Evolutionary conservation across 768 basidiomycete genomes (phyloP), one percentile per base, ranked within the genome.

Genomic region (Pisolithus microcarpus): DNA sequence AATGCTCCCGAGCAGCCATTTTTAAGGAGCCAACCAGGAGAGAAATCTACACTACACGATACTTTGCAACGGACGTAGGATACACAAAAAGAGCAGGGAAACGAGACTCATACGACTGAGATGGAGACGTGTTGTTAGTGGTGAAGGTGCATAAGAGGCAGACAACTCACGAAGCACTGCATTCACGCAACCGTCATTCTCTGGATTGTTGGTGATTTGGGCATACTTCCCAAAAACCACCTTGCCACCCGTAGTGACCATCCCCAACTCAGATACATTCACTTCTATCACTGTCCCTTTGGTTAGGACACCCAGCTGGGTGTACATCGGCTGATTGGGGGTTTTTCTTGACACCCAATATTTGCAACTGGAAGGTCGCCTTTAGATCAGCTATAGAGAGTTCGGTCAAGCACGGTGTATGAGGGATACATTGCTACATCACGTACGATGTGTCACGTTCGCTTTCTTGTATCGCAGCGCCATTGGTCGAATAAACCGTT

Each of bases 261-360:
- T 85, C 49, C 95, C 95, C 55, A 98, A 74, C 68, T 98, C 95
- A 38, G 93, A 95, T n/a, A 96, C 92, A 61, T 99, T 98, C 60
- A 98, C 95, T 66, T 99, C 96, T 50, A 99, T 86, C 57, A 99
- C 85, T 1, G 96, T 99, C 45, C 96, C 96, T 69, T 98, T 98
- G 4, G 96, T 98, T 72, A 99, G 79, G 36, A 99, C 96, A 46
- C 95, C 95, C 38, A 94, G 81, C 62, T 92, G 90, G 0, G 92
- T 93, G 64, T 93, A 94, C 88, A 94, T 94, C 0, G 96, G 95
- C n/a, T 18, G 93, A 96, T 66, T 98, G 96, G 23, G 96, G 96
- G 63, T 99, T 99, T 76, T 98, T 98, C 78, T 99, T 99, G 51
- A 99, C 96, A 42, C 91, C 91, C 40, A 99, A 74, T 57, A 99